These are phyloP conservation scores for Trichoderma guizhouense DNA, from an alignment of 2,329 filamentous ascomycete species.

Conservation along the genomic window DNA sequence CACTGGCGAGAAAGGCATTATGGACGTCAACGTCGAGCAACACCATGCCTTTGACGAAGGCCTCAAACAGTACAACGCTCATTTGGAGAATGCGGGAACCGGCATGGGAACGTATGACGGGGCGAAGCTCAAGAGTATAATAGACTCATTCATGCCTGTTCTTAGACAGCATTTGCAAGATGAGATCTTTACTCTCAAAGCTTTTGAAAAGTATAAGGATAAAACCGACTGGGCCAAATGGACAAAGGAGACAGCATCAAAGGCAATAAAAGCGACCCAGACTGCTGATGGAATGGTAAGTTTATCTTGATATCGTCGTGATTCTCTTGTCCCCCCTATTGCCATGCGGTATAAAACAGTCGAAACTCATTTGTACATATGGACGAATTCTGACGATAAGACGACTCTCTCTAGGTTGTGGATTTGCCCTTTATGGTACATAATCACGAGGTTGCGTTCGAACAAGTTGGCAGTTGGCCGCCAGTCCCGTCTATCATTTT, in stretches of 20 bases:
- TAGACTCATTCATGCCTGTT: neutral
- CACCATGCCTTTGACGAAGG: neutral
- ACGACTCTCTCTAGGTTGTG: neutral
- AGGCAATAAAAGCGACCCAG: neutral
- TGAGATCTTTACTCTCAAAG: neutral
- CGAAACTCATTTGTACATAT: too few relatives aligned
- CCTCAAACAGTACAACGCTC: neutral
- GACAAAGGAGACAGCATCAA: neutral
- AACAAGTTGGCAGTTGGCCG: neutral
- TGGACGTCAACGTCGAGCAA: neutral
- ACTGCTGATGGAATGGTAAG: neutral
- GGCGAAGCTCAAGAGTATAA: neutral
- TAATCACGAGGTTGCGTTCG: neutral
- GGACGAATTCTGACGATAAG: neutral
- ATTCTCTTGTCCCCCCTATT: neutral
- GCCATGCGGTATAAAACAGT: neutral
- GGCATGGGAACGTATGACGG: neutral
- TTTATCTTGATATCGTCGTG: neutral
- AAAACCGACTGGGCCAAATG: neutral
- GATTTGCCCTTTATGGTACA: neutral
- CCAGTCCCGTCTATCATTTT: neutral
- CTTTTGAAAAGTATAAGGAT: neutral
- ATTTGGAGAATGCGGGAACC: neutral
- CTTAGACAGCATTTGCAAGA: neutral
- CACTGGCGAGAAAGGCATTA: neutral